A percentile compares a stretch with the other conserved stretches of the same genome.
These are phyloP conservation scores for Daldinia childiae DNA, from an alignment of 495 filamentous ascomycete species.

Conservation along the genomic window DNA sequence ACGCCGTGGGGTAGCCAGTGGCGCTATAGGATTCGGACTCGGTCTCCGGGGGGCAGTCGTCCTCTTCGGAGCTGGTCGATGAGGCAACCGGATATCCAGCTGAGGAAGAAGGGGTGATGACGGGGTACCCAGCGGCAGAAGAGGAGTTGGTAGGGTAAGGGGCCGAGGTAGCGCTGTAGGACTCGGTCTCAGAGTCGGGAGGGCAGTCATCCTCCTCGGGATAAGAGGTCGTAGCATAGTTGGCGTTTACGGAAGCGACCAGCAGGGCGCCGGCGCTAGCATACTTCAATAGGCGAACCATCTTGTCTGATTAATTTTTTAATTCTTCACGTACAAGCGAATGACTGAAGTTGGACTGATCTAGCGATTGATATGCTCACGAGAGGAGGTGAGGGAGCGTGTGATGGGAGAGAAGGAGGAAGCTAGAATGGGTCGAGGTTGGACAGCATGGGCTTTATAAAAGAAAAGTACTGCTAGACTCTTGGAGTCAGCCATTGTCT, in stretches of 20 bases:
- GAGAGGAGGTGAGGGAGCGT: conserved; percentile 26
- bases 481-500: conserved; percentile 10
- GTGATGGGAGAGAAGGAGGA: conserved; percentile 24
- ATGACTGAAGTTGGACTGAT: conserved; percentile 46
- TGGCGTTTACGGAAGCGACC: conserved; percentile 43
- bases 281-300: conserved; percentile 48
- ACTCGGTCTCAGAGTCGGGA: conserved; percentile 19
- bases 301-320: conserved; percentile 26
- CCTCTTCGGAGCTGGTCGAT: conserved; percentile 29
- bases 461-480: conserved; percentile 17
- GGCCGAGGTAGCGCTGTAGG: conserved; percentile 11
- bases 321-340: conserved; percentile 39
- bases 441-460: conserved; percentile 23
- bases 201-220: conserved; percentile 39
- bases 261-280: conserved; percentile 45
- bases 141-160: conserved; percentile 1
- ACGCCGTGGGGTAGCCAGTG: conserved; percentile 1
- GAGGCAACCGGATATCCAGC: conserved; percentile 24
- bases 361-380: conserved; percentile 28
- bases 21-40: conserved; percentile 17
- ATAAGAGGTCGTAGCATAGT: conserved; percentile 13
- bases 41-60: conserved; percentile 40
- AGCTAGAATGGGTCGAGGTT: background rate
- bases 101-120: conserved; percentile 14
- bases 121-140: conserved; percentile 37